These are phyloP conservation scores for Ambrosia hybrid DNA, from an alignment of 140 eudicot species.

Conservation along the genomic window DNA sequence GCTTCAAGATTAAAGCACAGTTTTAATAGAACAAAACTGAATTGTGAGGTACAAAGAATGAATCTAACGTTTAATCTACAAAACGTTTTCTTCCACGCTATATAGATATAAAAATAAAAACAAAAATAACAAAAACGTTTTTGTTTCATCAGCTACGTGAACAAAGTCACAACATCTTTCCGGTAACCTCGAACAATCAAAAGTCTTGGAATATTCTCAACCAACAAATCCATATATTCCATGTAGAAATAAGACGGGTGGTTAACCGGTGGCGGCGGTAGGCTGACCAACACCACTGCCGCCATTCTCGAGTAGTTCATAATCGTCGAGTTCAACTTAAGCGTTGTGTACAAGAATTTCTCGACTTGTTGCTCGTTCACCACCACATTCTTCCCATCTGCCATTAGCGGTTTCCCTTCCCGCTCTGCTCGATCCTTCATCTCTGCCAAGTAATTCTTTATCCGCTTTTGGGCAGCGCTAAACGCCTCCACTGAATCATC, in stretches of 20 bases:
- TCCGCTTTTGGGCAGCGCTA: conserved; percentile 69
- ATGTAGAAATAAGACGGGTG: conserved; percentile 93
- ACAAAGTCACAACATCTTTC: conserved; percentile 90
- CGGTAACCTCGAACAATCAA: conserved; percentile 93
- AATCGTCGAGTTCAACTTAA: conserved; percentile 75
- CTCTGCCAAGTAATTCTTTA: conserved; percentile 48
- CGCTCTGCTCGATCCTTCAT: conserved; percentile 68
- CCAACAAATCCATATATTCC: conserved; percentile 98
- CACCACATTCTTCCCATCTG: conserved; percentile 75
- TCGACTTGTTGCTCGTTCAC: conserved; percentile 81
- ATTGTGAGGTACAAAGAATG: conserved; percentile 46
- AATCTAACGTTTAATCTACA: conserved; percentile 43
- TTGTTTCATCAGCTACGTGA: conserved; percentile 56
- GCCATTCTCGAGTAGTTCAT: conserved; percentile 85
- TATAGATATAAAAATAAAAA: neutral
- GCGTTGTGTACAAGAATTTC: conserved; percentile 76
- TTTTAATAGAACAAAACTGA: conserved; percentile 29
- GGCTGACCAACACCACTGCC: conserved; percentile 95
- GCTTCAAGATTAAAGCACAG: conserved; percentile 20
- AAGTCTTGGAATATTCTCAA: conserved; percentile 95
- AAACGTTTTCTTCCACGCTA: conserved; percentile 14
- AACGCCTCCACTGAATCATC: conserved; percentile 92
- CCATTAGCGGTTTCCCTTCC: conserved; percentile 58
- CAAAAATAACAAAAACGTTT: neutral
- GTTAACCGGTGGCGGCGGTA: conserved; percentile 90